These are phyloP conservation scores for Cyclotella atomus DNA, from an alignment of 108 stramenopile species.

Conservation along the genomic window DNA sequence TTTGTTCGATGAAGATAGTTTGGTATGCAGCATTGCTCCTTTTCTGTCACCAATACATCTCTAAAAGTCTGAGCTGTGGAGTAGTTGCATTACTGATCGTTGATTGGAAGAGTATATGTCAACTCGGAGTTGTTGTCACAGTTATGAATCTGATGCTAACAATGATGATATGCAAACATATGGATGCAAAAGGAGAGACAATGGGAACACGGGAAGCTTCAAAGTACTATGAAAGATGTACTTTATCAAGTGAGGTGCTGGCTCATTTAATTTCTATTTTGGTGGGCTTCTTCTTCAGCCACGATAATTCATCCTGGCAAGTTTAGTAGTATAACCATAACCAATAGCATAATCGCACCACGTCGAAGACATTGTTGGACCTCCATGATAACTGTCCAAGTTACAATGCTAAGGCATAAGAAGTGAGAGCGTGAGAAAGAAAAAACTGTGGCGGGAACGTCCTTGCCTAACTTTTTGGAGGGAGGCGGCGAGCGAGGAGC, in stretches of 20 bases:
- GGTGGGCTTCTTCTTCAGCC: constrained; percentile 1
- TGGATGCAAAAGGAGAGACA: not conserved
- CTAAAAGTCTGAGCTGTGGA: constrained; percentile 17
- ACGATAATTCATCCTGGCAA: not conserved
- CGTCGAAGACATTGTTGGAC: too few relatives aligned
- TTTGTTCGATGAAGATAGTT: not conserved
- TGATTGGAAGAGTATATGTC: constrained; percentile 7
- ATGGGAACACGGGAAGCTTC: not conserved
- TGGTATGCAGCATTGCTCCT: constrained; percentile 1
- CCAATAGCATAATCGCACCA: too few relatives aligned
- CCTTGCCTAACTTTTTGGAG: too few relatives aligned
- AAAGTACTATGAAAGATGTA: not conserved
- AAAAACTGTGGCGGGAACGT: too few relatives aligned
- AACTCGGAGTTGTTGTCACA: not conserved
- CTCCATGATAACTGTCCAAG: too few relatives aligned
- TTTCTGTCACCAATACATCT: constrained; percentile 20
- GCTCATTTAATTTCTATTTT: not conserved
- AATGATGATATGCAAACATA: not conserved
- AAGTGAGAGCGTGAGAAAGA: too few relatives aligned
- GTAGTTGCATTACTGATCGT: constrained; percentile 12
- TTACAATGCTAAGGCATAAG: too few relatives aligned
- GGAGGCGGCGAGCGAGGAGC: too few relatives aligned
- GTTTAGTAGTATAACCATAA: too few relatives aligned
- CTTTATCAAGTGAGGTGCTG: not conserved
- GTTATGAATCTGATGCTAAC: constrained; percentile 14